Conservation (phyloP, 306 rosid species). For the Cicer chorassanicum region DNA sequence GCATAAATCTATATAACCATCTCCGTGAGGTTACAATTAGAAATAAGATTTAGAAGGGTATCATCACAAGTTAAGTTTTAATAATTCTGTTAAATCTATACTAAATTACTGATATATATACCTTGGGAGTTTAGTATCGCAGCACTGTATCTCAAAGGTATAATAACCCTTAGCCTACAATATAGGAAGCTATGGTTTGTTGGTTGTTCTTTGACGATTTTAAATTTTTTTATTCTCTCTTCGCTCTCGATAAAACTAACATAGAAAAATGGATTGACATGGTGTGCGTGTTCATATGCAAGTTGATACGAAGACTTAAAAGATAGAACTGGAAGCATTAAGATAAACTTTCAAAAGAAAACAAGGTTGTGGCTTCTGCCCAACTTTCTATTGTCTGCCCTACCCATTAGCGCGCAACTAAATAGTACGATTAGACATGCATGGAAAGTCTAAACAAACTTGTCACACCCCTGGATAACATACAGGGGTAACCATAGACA, state of each 20-base stretch:
- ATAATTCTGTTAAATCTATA: background rate
- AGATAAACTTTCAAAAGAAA: background rate
- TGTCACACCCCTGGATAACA: no score
- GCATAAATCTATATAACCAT: conserved; percentile 13
- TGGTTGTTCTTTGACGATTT: background rate
- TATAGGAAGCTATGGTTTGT: background rate
- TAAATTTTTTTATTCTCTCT: background rate
- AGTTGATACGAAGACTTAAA: background rate
- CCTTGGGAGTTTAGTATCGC: background rate
- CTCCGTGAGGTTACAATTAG: background rate
- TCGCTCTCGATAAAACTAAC: background rate
- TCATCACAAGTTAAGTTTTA: conserved; percentile 3
- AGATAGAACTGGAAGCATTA: background rate
- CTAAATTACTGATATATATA: background rate
- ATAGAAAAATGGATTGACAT: background rate
- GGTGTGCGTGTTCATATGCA: background rate
- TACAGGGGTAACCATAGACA: background rate
- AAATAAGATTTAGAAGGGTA: conserved; percentile 2
- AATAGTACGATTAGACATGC: no score
- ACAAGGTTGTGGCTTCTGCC: background rate
- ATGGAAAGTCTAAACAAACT: no score
- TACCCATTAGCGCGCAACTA: background rate
- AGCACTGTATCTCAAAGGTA: background rate
- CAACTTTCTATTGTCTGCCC: background rate
- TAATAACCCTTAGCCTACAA: conserved; percentile 23